These are phyloP conservation scores for Collybiopsis confluens DNA, from an alignment of 768 basidiomycete genomes.

Conservation along the genomic window DNA sequence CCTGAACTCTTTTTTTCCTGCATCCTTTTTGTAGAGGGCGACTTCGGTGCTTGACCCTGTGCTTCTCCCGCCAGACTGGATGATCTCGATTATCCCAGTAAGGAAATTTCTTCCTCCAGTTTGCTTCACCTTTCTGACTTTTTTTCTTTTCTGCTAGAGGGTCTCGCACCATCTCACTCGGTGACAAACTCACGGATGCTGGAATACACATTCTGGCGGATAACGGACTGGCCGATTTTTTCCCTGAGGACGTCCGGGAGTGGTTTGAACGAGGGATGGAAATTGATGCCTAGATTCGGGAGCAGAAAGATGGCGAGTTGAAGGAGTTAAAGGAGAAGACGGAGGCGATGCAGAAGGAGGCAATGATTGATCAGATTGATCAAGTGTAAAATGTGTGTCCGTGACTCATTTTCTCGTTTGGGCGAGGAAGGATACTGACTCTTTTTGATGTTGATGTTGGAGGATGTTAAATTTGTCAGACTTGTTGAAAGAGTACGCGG, in stretches of 20 bases:
- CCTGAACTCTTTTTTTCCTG: too few relatives aligned
- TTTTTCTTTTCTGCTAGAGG: slow-evolving; percentile 11
- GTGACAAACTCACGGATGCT: slow-evolving; percentile 20
- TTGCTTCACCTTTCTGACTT: neutral
- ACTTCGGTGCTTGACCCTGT: slow-evolving; percentile 11
- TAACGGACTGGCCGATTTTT: slow-evolving; percentile 24
- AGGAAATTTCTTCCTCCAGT: too few relatives aligned
- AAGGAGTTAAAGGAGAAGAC: slow-evolving; percentile 9
- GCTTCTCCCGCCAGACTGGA: slow-evolving; percentile 8
- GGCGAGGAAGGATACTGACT: neutral
- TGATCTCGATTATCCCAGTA: slow-evolving; percentile 22
- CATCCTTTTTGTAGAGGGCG: slow-evolving; percentile 3
- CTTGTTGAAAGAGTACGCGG: neutral
- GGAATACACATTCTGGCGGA: slow-evolving; percentile 22
- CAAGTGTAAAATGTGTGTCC: slow-evolving; percentile 14
- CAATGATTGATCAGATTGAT: slow-evolving; percentile 19
- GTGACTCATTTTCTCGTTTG: neutral
- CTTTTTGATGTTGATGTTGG: neutral
- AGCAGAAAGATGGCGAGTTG: slow-evolving; percentile 8
- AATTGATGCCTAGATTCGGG: neutral
- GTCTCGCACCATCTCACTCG: slow-evolving; percentile 19
- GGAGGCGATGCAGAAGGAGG: slow-evolving; percentile 4
- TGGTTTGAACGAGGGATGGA: slow-evolving; percentile 20
- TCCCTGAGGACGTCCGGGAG: slow-evolving; percentile 12
- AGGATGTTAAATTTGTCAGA: slow-evolving; percentile 1